phyloP scores from a whole-genome alignment of 371 early-diverging fungal species.

The Rhizopus stolonifer region DNA sequence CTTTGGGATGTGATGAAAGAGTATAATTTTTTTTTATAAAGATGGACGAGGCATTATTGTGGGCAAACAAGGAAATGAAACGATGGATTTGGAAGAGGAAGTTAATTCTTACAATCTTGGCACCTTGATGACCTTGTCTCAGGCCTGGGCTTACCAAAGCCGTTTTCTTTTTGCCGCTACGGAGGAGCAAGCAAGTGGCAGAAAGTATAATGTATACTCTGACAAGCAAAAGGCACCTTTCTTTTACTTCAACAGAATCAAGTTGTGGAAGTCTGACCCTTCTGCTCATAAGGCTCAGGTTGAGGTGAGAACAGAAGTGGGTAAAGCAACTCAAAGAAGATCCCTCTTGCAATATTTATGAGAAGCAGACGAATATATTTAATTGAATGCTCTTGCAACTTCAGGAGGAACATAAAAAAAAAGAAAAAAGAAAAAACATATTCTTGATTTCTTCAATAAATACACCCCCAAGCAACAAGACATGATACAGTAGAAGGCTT shows the following conservation, averaged over 20 bases:
- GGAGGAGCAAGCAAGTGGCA: constrained; percentile 3
- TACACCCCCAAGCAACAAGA: constrained; percentile 9
- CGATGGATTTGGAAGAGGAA: constrained; percentile 14
- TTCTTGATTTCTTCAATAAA: constrained; percentile 10
- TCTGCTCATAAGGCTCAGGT: constrained; percentile 1
- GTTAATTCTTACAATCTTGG: constrained; percentile 2
- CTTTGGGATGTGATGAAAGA: too few relatives aligned
- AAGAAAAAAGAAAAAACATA: constrained; percentile 12
- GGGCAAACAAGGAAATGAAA: constrained; percentile 12
- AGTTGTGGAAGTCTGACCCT: constrained; percentile 8
- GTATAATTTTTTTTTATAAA: too few relatives aligned
- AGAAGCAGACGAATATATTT: constrained; percentile 15
- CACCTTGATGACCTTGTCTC: constrained; percentile 1
- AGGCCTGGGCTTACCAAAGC: not conserved
- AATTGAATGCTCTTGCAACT: constrained; percentile 10
- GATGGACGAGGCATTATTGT: too few relatives aligned
- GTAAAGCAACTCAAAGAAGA: constrained; percentile 17
- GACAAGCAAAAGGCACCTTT: constrained; percentile 3
- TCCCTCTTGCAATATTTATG: constrained; percentile 14
- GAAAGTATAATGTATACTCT: constrained; percentile 7
- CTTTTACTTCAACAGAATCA: constrained; percentile 10
- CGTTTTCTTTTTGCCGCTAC: constrained; percentile 1
- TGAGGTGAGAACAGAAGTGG: constrained; percentile 9
- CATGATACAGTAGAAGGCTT: constrained; percentile 10
- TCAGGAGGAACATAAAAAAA: constrained; percentile 11